Percentiles rank a stretch among this genome's conserved stretches.
These are phyloP conservation scores for Macrophomina phaseolina DNA, from an alignment of 2,329 filamentous ascomycete species.

Conservation along the genomic window DNA sequence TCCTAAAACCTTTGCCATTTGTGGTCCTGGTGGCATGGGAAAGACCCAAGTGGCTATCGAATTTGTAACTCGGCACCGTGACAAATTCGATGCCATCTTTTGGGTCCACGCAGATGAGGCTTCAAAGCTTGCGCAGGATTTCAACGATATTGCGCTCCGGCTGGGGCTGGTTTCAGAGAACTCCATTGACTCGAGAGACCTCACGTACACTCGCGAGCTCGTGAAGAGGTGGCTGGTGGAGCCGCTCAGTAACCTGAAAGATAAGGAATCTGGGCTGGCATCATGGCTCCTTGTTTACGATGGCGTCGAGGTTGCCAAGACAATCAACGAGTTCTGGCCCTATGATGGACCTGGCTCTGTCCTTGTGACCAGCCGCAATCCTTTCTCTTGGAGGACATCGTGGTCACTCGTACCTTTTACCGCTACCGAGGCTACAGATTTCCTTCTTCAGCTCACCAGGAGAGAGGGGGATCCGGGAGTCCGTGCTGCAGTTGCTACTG, in stretches of 20 bases:
- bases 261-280: neutral
- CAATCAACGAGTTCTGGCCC: conserved; percentile 29
- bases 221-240: conserved; percentile 29
- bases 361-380: conserved; percentile 30
- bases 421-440: neutral
- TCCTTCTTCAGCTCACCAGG: neutral
- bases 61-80: conserved; percentile 27
- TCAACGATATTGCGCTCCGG: conserved; percentile 23
- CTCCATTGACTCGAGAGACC: conserved; percentile 28
- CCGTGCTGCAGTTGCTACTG: neutral
- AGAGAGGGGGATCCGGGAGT: neutral
- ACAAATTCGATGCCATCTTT: conserved; percentile 29
- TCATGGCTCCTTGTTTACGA: conserved; percentile 32
- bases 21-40: conserved; percentile 36
- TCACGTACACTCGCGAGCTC: conserved; percentile 7
- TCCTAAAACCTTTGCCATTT: conserved; percentile 27
- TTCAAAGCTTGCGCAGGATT: conserved; percentile 25
- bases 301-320: conserved; percentile 12
- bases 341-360: conserved; percentile 29
- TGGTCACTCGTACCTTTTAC: neutral
- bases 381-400: neutral
- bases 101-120: conserved; percentile 29
- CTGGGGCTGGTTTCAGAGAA: conserved; percentile 25
- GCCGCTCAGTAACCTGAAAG: conserved; percentile 18
- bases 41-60: conserved; percentile 37